Evolutionary conservation across 116 monocot genomes (phyloP).

Genomic region (Papilionanthe hybrid): DNA sequence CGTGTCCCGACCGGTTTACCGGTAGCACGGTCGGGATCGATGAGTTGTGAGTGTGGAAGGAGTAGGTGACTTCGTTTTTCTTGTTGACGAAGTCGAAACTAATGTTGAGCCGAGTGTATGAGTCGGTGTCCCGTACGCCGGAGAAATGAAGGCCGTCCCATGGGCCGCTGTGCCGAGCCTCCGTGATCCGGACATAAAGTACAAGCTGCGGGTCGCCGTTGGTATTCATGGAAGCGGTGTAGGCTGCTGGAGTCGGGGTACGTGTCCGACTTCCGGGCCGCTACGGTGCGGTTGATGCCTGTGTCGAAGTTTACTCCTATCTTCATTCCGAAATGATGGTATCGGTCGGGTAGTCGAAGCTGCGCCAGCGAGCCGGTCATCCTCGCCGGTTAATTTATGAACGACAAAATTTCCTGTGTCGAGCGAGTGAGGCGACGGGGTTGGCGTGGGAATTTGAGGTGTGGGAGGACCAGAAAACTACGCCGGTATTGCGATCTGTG

Average conservation of each 20-base stretch:
- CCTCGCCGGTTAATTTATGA: too few relatives aligned
- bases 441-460: background rate
- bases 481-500: background rate
- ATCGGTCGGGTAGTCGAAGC: conserved; percentile 26
- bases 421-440: conserved; percentile 20
- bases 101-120: background rate
- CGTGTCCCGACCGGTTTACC: conserved; percentile 6
- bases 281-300: conserved; percentile 13
- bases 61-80: conserved; percentile 12
- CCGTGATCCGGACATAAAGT: background rate
- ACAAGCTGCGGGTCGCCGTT: conserved; percentile 22
- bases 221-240: conserved; percentile 3
- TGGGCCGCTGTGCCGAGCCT: conserved; percentile 14
- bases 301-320: conserved; percentile 13
- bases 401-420: conserved; percentile 31
- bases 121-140: conserved; percentile 15
- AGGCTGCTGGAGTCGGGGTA: conserved; percentile 13
- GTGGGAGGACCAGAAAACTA: conserved; percentile 12
- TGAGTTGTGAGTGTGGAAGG: background rate
- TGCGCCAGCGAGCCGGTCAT: conserved; percentile 19
- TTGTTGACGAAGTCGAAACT: conserved; percentile 7
- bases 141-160: conserved; percentile 22
- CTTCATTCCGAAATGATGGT: conserved; percentile 29
- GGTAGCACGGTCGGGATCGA: background rate
- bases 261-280: conserved; percentile 2